Conservation (phyloP, 345 rosid genomes). For the Rhizophora mangle region DNA sequence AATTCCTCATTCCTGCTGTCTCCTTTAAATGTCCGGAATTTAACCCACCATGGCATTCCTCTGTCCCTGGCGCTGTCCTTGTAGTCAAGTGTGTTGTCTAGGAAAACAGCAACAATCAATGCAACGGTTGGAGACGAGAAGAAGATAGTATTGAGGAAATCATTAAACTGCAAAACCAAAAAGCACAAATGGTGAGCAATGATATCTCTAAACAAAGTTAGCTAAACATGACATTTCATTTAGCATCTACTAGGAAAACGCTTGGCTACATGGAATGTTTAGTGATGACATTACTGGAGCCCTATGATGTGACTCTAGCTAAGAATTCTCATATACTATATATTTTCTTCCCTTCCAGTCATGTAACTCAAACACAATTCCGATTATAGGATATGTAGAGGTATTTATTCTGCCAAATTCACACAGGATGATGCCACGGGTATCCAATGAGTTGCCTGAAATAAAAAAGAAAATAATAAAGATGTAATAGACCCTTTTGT, state of each 20-base stretch:
- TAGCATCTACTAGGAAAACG: too few species aligned
- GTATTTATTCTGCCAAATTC: too few species aligned
- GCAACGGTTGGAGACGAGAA: constrained; percentile 87
- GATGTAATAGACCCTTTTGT: neutral
- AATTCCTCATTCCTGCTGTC: constrained; percentile 89
- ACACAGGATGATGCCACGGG: too few species aligned
- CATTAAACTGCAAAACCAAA: constrained; percentile 67
- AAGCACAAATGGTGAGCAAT: neutral
- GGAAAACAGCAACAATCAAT: constrained; percentile 64
- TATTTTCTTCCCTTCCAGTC: too few species aligned
- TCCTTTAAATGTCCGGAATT: constrained; percentile 80
- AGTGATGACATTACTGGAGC: too few species aligned
- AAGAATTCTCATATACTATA: too few species aligned
- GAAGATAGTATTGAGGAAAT: constrained; percentile 93
- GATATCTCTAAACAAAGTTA: neutral
- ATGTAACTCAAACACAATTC: too few species aligned
- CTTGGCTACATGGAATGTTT: too few species aligned
- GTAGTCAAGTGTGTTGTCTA: constrained; percentile 89
- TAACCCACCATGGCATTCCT: constrained; percentile 98
- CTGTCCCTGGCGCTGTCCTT: constrained; percentile 82
- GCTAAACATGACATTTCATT: too few species aligned
- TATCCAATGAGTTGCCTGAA: too few species aligned
- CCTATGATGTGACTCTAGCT: too few species aligned
- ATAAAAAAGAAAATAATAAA: neutral
- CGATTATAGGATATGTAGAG: too few species aligned